Percentiles rank a stretch among this genome's conserved stretches.
phyloP scores from a whole-genome alignment of 1,139 yeast genomes.

The Lodderomyces theae region DNA sequence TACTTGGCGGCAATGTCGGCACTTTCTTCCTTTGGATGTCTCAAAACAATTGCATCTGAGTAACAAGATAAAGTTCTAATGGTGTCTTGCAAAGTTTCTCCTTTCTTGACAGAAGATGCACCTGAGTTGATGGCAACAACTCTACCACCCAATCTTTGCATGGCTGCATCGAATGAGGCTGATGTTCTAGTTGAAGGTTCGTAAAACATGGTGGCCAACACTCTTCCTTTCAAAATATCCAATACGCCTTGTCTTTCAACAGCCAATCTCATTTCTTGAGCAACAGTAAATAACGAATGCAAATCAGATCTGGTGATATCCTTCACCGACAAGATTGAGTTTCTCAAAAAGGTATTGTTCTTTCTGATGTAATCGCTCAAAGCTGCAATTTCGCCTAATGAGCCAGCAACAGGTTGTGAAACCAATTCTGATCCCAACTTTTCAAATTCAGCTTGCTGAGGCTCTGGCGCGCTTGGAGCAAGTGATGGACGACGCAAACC shows the following conservation, averaged over 20 bases:
- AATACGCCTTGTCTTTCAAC: slow-evolving; percentile 96
- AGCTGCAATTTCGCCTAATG: slow-evolving; percentile 75
- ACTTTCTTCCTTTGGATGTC: slow-evolving; percentile 92
- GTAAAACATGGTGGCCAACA: slow-evolving; percentile 91
- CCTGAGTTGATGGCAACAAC: slow-evolving; percentile 83
- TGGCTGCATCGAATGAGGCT: slow-evolving; percentile 96
- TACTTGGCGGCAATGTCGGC: slow-evolving; percentile 94
- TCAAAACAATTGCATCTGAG: slow-evolving; percentile 93
- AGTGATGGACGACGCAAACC: slow-evolving; percentile 45
- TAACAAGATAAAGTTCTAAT: slow-evolving; percentile 92
- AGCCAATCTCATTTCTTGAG: slow-evolving; percentile 96
- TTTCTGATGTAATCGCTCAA: slow-evolving; percentile 71
- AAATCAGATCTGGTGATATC: slow-evolving; percentile 84
- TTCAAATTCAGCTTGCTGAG: slow-evolving; percentile 46
- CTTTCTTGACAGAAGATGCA: slow-evolving; percentile 92
- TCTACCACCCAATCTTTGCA: slow-evolving; percentile 99
- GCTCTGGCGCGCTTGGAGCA: slow-evolving; percentile 28
- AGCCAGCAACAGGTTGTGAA: slow-evolving; percentile 63
- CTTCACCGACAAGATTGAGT: slow-evolving; percentile 82
- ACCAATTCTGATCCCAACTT: slow-evolving; percentile 69
- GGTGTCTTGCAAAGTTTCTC: slow-evolving; percentile 97
- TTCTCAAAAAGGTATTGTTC: slow-evolving; percentile 85
- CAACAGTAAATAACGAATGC: slow-evolving; percentile 91
- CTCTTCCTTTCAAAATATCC: slow-evolving; percentile 85
- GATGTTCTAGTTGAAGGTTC: slow-evolving; percentile 98